Conservation (phyloP, 2,329 filamentous ascomycete genomes). For the Rachicladosporium sp. region DNA sequence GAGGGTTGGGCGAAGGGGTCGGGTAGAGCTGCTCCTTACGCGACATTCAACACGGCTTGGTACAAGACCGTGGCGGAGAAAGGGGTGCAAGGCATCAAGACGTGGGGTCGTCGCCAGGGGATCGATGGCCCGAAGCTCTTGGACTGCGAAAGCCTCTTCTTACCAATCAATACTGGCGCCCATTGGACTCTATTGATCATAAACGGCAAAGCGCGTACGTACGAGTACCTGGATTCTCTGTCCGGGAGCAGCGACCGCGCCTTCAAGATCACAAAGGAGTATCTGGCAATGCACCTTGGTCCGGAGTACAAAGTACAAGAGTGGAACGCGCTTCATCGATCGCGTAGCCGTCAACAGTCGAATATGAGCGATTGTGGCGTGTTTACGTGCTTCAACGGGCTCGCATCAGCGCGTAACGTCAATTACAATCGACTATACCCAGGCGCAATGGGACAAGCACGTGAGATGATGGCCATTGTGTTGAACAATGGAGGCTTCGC, state of each 20-base stretch:
- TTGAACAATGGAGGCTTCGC: slow-evolving; percentile 56
- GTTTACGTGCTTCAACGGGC: slow-evolving; percentile 60
- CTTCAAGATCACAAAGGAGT: slow-evolving; percentile 29
- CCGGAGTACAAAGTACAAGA: slow-evolving; percentile 43
- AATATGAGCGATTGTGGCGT: slow-evolving; percentile 69
- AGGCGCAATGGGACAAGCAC: slow-evolving; percentile 14
- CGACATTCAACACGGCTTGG: slow-evolving; percentile 55
- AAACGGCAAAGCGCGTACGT: slow-evolving; percentile 44
- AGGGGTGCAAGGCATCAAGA: slow-evolving; percentile 37
- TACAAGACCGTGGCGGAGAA: slow-evolving; percentile 40
- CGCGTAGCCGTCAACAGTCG: slow-evolving; percentile 43
- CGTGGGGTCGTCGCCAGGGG: slow-evolving; percentile 46
- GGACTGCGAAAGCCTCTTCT: slow-evolving; percentile 52
- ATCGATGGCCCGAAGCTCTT: slow-evolving; percentile 51
- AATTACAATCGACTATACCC: slow-evolving; percentile 22
- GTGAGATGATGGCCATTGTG: slow-evolving; percentile 49
- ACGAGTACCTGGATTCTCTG: slow-evolving; percentile 61
- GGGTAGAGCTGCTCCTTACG: slow-evolving; percentile 49
- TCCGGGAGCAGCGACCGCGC: slow-evolving; percentile 27
- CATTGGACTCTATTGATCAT: slow-evolving; percentile 67
- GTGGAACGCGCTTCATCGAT: slow-evolving; percentile 43
- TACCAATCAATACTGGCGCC: slow-evolving; percentile 47
- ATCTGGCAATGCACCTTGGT: slow-evolving; percentile 48
- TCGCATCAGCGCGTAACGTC: slow-evolving; percentile 48
- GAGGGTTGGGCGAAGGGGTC: slow-evolving; percentile 4